phyloP scores from a whole-genome alignment of 192 early-diverging fungal species.

The Podila horticola region DNA sequence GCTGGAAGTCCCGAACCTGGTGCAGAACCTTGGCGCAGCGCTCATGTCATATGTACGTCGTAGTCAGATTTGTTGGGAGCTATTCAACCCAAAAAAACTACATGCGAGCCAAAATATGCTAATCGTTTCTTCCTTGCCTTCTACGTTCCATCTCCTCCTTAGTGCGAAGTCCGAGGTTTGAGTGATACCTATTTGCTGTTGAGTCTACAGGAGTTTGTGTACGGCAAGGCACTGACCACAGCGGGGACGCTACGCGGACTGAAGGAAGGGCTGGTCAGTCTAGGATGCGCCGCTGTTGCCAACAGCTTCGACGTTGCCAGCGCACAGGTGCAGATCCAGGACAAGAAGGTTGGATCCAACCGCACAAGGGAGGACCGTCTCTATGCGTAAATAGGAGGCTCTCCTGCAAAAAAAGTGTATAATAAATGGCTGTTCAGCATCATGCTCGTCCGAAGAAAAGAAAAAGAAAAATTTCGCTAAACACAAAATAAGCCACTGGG shows the following conservation, averaged over 20 bases:
- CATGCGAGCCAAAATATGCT: neutral
- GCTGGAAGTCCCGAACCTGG: slow-evolving; percentile 41
- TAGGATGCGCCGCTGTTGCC: slow-evolving; percentile 19
- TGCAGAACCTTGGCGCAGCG: slow-evolving; percentile 48
- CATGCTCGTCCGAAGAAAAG: no score
- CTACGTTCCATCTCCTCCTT: neutral
- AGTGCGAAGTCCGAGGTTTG: slow-evolving; percentile 45
- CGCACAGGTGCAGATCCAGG: slow-evolving; percentile 26
- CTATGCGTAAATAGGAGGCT: slow-evolving; percentile 22
- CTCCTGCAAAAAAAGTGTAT: neutral
- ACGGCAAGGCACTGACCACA: slow-evolving; percentile 45
- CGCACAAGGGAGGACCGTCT: slow-evolving; percentile 35
- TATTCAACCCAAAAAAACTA: neutral
- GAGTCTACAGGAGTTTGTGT: slow-evolving; percentile 45
- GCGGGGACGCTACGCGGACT: slow-evolving; percentile 38
- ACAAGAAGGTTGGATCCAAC: slow-evolving; percentile 44
- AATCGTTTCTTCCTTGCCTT: neutral
- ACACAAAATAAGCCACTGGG: no score
- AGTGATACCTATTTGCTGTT: slow-evolving; percentile 30
- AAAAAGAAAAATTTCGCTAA: no score
- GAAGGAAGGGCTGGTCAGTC: slow-evolving; percentile 32
- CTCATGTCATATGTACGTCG: slow-evolving; percentile 46
- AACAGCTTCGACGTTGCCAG: slow-evolving; percentile 15
- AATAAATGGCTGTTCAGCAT: neutral
- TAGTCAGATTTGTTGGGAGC: neutral